Base-by-base conservation (phyloP, 2,329 filamentous ascomycete species). In the Aquanectria penicillioides region DNA sequence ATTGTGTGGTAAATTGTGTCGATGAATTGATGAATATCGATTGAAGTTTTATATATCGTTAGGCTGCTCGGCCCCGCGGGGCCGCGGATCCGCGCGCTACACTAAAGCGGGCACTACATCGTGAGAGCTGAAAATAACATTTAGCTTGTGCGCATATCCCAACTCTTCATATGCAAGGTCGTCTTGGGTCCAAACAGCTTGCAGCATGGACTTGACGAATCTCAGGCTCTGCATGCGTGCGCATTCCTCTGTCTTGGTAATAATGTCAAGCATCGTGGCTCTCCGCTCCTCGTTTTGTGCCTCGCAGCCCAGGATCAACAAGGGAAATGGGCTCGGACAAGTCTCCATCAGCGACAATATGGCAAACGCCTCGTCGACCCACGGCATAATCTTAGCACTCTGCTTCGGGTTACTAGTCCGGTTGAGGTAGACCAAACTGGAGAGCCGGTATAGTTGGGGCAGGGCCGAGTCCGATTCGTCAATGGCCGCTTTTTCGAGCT, bases 301-400 rank as follows among this genome's bases (percentile, higher is more conserved):
- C 23, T 53, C 50, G 6, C 40, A 53, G 23, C 50, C 50, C 8
- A 53, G 10, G 8, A 53, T 46, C n/a, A 53, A 20, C 10, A 53
- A 15, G n/a, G 50, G 50, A 8, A 53, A 53, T 23, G 38, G 50
- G 20, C 17, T 44, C 11, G 18, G 34, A 29, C 50, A 53, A 4
- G 23, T 29, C 3, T 46, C 38, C 7, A 53, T 1, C 12, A 22
- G 29, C 5, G 40, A 2, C 5, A 46, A 3, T 20, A 46, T 46
- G 7, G 6, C 11, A n/a, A 53, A 53, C 5, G 50, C 50, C 2
- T 29, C 4, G 5, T 37, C 13, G 13, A 37, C 22, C 50, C 50
- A 53, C 10, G 13, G n/a, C 3, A 20, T 2, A n/a, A 53, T 15
- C 15, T 37, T 53, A 28, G 29, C 15, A 5, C 38, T 9, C 4